Base-by-base conservation (phyloP, 495 filamentous ascomycete species). In the Immersiella caudata region DNA sequence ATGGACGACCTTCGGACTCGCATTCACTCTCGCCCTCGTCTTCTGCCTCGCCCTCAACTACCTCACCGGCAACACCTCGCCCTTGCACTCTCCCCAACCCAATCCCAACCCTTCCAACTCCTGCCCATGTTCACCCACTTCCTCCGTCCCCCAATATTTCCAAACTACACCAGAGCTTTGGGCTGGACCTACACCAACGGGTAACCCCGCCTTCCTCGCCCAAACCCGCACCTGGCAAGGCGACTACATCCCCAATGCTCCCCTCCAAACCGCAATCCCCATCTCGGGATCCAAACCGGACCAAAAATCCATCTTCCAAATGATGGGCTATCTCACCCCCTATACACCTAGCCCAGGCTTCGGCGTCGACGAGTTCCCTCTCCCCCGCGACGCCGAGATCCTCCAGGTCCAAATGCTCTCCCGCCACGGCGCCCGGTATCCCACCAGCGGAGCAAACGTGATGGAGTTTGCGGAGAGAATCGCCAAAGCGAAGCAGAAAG, bases 351-450 rank as follows among this genome's bases (percentile, higher is more conserved):
- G 74, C 11, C 75, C 79, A 5, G 85, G 85, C 16, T 86, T 86
- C 54, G 86, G 86, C 0, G 84, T 87, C 1, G 71, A 84, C 14
- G 86, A 89, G 71, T 84, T 81, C 59, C 80, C 86, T 14, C 66
- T 88, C 2, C 86, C 86, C n/a, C 56, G 72, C 0, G 86, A 83
- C 0, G 80, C 84, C 0, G 82, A 85, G 35, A 86, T 89, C 57
- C 76, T 79, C 22, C 84, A 86, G 65, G 76, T 89, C 52, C 84
- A 87, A 73, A 80, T 92, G 50, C 82, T 96, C 51, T 91, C 90
- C 6, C 85, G 93, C 6, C 93, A 96, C 77, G 93, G 92, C 12
- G 89, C 90, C 9, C 84, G 93, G 67, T 90, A 90, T 75, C 93
- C 93, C 22, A 94, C 92, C 0, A 70, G 73, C 1, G 79, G 80